phyloP scores from a whole-genome alignment of 331 rosid species.

The Prunus yedoensis region DNA sequence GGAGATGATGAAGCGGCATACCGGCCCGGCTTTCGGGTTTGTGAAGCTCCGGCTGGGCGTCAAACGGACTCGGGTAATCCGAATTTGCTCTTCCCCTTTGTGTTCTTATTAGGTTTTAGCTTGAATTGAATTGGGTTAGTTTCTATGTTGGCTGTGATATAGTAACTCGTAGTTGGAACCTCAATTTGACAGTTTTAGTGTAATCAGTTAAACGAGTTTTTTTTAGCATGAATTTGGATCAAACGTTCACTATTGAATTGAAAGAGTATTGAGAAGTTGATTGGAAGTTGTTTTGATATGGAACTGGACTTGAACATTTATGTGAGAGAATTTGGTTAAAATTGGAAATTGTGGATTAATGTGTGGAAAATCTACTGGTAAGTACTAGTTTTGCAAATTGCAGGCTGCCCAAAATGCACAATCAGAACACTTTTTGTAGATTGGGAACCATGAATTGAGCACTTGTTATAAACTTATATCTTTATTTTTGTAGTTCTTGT shows the following conservation, averaged over 20 bases:
- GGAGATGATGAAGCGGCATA: constrained; percentile 61
- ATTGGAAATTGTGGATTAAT: background rate
- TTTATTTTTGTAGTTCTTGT: background rate
- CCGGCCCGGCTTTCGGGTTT: constrained; percentile 74
- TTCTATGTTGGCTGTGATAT: background rate
- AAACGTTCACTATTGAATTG: background rate
- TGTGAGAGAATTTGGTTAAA: background rate
- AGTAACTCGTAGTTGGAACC: background rate
- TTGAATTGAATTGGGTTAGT: constrained; percentile 6
- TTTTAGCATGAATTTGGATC: background rate
- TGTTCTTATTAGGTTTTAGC: constrained; percentile 2
- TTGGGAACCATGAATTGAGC: background rate
- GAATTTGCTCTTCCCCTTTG: background rate
- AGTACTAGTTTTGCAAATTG: background rate
- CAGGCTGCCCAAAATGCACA: background rate
- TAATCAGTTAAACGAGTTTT: background rate
- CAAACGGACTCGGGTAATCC: constrained; percentile 56
- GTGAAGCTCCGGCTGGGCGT: constrained; percentile 74
- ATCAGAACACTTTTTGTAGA: background rate
- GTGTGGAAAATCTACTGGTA: background rate
- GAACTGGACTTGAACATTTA: background rate
- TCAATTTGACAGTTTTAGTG: background rate
- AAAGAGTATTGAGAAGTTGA: background rate
- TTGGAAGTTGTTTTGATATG: background rate
- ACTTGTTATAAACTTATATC: background rate